Conservation (phyloP, 2,329 filamentous ascomycete species). For the Tolypocladium ovalisporum region DNA sequence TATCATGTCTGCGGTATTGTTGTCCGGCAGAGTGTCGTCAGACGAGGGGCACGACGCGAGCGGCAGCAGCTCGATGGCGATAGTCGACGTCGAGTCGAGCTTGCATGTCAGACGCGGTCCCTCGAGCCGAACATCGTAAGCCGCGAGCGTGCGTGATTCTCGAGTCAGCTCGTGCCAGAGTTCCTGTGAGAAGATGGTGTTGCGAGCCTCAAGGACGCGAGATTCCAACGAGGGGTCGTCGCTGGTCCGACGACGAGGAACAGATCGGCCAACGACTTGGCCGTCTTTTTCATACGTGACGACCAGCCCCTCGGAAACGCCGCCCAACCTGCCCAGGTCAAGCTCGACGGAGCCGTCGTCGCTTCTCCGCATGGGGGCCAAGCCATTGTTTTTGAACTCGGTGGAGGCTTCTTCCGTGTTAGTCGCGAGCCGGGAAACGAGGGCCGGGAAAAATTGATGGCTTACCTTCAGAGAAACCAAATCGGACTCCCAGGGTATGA, state of each 20-base stretch:
- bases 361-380: conserved; percentile 66
- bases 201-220: conserved; percentile 62
- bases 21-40: conserved; percentile 25
- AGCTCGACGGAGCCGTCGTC: conserved; percentile 66
- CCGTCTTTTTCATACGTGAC: conserved; percentile 53
- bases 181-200: conserved; percentile 75
- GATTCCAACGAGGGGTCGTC: conserved; percentile 48
- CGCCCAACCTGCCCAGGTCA: conserved; percentile 47
- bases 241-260: conserved; percentile 38
- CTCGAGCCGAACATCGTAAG: conserved; percentile 57
- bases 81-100: conserved; percentile 35
- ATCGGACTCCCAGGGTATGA: conserved; percentile 72
- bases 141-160: conserved; percentile 64
- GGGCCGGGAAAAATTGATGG: background rate
- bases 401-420: conserved; percentile 33
- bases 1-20: conserved; percentile 51
- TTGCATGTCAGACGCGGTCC: conserved; percentile 46
- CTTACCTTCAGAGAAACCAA: conserved; percentile 70
- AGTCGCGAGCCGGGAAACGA: conserved; percentile 7
- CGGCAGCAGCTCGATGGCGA: conserved; percentile 59
- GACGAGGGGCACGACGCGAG: conserved; percentile 29
- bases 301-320: conserved; percentile 49
- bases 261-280: conserved; percentile 45
- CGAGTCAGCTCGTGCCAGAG: conserved; percentile 81
- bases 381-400: conserved; percentile 57